Base-by-base conservation (phyloP, 202 grass and related monocot species). In the Schoenoplectus tabernaemontani region DNA sequence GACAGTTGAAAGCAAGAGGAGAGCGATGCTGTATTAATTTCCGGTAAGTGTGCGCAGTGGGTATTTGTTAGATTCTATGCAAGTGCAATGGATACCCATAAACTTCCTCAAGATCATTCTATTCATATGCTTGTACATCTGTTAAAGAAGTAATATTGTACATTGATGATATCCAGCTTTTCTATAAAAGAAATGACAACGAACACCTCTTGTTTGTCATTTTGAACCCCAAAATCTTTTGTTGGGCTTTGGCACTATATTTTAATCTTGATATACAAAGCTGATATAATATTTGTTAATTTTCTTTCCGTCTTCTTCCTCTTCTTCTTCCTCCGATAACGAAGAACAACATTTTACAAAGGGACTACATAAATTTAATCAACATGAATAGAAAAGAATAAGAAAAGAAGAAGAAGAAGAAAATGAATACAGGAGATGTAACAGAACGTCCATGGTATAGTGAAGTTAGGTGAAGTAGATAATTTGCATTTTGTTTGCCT, bases 391-490 rank as follows among this genome's bases (percentile, higher is more conserved):
- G 1, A 34, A 11, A 15, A 34, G 17, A 39, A 65, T 15, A 32
- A 71, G 4, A 46, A n/a, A 32, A 47, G 6, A 51, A 71, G 66
- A 47, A 28, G 46, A 51, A 73, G 24, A 54, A 19, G 23, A 54
- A 74, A 36, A 74, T 9, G 7, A 54, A 53, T 43, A 74, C 24
- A 32, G 34, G 16, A 43, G 19, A 34, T 24, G 46, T 26, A 33
- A 74, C 28, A n/a, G 7, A 74, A 34, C 5, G 15, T n/a, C 3
- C 7, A 50, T 17, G 1, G 13, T 26, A 54, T 53, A 28, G 54
- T 9, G 15, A 74, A 74, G 28, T 74, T 53, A 53, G 70, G 70
- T 74, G 70, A 54, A 34, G 28, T 34, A 54, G 46, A 54, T 73
- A 73, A 73, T 51, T 74, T 53, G 70, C 70, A 74, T 51, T 33